Conservation (phyloP, 352 stramenopile species). For the Blastocystis sp. region DNA sequence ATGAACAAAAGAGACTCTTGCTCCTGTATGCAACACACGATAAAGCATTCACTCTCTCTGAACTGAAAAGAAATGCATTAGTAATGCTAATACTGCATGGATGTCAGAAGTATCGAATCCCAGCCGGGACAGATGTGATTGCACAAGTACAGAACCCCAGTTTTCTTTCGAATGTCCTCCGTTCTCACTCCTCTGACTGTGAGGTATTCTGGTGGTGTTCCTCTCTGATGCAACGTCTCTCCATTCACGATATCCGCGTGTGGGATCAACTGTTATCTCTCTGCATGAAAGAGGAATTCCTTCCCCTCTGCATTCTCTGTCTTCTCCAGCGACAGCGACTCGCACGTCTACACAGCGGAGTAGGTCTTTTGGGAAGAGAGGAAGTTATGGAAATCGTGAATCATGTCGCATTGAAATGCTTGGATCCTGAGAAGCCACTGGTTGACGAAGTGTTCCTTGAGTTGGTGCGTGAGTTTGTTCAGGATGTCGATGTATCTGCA, state of each 20-base stretch:
- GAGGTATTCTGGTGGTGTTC: not conserved
- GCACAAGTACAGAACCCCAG: not conserved
- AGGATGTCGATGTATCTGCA: not conserved
- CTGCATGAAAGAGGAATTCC: not conserved
- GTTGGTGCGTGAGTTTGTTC: not conserved
- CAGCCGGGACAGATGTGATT: slow-evolving; percentile 6
- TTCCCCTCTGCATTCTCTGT: not conserved
- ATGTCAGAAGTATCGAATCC: slow-evolving; percentile 5
- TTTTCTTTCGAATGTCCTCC: not conserved
- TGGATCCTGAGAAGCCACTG: not conserved
- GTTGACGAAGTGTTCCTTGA: not conserved
- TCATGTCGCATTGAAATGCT: not conserved
- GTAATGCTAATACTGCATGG: not conserved
- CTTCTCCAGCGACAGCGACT: not conserved
- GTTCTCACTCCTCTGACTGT: not conserved
- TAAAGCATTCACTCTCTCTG: not conserved
- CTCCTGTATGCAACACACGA: not conserved
- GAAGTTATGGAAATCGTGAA: not conserved
- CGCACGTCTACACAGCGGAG: not conserved
- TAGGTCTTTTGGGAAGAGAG: not conserved
- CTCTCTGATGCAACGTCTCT: not conserved
- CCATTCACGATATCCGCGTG: not conserved
- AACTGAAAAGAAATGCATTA: not conserved
- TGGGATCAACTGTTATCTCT: not conserved
- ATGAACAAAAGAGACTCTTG: not conserved